Evolutionary conservation across 345 rosid species (phyloP), one percentile per base, ranked within the genome.

Genomic region (Eucalyptus microcorys): DNA sequence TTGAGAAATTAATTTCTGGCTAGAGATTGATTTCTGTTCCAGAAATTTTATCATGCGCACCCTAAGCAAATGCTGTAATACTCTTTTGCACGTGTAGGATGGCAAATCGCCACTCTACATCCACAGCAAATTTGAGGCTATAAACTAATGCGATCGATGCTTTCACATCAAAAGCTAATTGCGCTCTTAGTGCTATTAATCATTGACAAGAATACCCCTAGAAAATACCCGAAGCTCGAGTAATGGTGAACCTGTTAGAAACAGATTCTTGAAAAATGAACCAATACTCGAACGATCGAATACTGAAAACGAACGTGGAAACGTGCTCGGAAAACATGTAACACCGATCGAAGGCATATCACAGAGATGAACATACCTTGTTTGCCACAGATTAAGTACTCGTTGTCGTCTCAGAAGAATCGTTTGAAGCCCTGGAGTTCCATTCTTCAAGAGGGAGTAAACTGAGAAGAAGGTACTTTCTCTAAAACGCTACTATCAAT

Each of bases 211-310:
- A 59, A 59, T 12, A 26, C 7, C 66, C 16, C 66, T 13, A 1
- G 2, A 59, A 12, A 64, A 64, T 30, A 64, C 37, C 2, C 0
- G 10, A 64, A 32, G 37, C 10, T 64, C 0, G 19, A 30, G 71
- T 14, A 59, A 59, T 1, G 32, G 66, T 26, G n/a, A 27, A 59
- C 2, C 0, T 61, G 16, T 49, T 5, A 5, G 6, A 48, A 48
- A 48, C 2, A 48, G 0, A 13, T 48, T 48, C 0, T 6, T 4
- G 2, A 48, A 48, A 48, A 2, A 2, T 0, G 49, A 48, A 48
- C 0, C 0, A 48, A 48, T 48, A 48, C 49, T 48, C 2, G 2
- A 48, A 48, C 6, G 5, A 48, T 48, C 49, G 6, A 48, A 48
- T 48, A 48, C 0, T 0, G 49, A 48, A 48, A 48, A 48, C 5